Evolutionary conservation across 306 rosid genomes (phyloP), one percentile per base, ranked within the genome.

Genomic region (Castanea mollissima): DNA sequence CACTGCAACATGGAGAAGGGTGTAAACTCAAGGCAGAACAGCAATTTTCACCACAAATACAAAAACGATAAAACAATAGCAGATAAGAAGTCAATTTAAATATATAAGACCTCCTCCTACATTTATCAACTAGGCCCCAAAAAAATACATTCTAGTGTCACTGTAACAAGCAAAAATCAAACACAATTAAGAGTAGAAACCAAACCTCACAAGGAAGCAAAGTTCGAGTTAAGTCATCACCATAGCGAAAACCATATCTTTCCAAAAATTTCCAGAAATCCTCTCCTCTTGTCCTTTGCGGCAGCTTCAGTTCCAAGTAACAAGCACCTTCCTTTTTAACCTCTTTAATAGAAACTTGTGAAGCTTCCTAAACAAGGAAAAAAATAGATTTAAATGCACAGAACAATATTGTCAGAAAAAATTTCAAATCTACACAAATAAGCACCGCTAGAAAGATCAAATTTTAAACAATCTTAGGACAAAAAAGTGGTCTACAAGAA

Each of bases 161-260:
- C 4, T 27, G 51, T 57, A 82, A 76, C 16, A 82, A 79, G 11
- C 16, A 82, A 77, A 14, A 65, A 69, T 32, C 15, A 68, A 12
- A 67, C 34, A 68, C 59, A 67, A 34, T 64, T 6, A 60, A 79
- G 46, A 81, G 71, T 34, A 68, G 86, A 82, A 87, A 74, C 49
- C 83, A 75, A 74, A 95, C 99, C 98, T 95, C 98, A 74, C 82
- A 89, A 82, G 99, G 96, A 84, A 95, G 99, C 87, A 95, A 82
- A 67, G 93, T 80, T 74, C 99, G 97, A 73, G 74, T 87, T 59
- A 77, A 74, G 51, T 90, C 89, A 60, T 78, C 87, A 60, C 88
- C 94, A 81, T 93, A 91, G 49, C 76, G 90, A 81, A 85, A 95
- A 34, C 99, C 98, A 76, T 91, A 95, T 84, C 84, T 85, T 29